Evolutionary conservation across 768 basidiomycete genomes (phyloP), one percentile per base, ranked within the genome.

Genomic region (Trametes elegans): DNA sequence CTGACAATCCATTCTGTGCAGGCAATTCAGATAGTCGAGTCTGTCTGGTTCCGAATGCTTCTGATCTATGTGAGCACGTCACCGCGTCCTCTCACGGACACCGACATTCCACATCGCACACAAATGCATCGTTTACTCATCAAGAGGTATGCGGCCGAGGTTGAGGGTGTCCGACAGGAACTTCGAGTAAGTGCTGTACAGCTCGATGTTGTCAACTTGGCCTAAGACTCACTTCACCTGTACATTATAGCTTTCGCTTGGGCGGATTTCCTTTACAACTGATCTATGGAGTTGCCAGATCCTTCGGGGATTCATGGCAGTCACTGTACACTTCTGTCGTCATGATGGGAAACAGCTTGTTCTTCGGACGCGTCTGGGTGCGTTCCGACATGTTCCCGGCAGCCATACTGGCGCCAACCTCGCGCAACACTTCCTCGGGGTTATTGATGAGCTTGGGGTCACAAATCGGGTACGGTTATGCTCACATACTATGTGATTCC

Each of bases 381-480:
- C 69, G 7, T 76, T 75, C 49, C 64, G 65, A 0, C 27, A 65
- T 27, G 52, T 74, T 10, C 52, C 58, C 5, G 71, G 71, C 2
- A 57, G 56, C 10, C 74, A 76, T 50, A 48, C 46, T 24, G 46
- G 46, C 13, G 5, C 19, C 7, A 48, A 35, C 24, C 18, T 48
- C 13, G 46, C 46, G 5, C 6, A 34, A 24, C 31, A 48, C 31
- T 48, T 48, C 19, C 11, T 48, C 14, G 34, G 18, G 8, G 46
- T 48, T 13, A 32, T 48, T 26, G 46, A 48, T 18, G 46, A 48
- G 32, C 38, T 39, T 3, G 38, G 19, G 14, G 38, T 39, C 9
- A 18, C 19, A 9, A 19, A 39, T 39, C 38, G 38, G 4, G 38
- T 35, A n/a, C 34, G 34, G 9, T n/a, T 4, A 13, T 11, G n/a